Evolutionary conservation across 495 filamentous ascomycete species (phyloP), one percentile per base, ranked within the genome.

Genomic region (Lophiotrema nucula): DNA sequence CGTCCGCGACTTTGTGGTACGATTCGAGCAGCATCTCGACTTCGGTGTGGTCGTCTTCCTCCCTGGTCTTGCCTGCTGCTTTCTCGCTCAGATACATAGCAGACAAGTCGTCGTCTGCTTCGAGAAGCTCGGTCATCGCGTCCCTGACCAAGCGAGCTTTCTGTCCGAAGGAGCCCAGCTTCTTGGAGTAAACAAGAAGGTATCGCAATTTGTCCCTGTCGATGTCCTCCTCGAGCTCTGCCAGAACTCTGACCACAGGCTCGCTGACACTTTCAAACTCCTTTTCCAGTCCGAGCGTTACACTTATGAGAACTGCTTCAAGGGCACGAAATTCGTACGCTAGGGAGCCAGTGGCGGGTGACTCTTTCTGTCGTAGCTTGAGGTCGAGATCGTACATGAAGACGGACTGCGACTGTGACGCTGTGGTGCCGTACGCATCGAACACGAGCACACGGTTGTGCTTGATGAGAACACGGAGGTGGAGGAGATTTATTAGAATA

Each of bases 1-100:
- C 93, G 73, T 98, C 93, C 68, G 88, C 89, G 41, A 98, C 86
- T 72, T 98, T 97, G 69, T 98, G 90, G 66, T 98, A 98, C 18
- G 89, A 95, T 71, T 98, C 93, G 13, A 98, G 76, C 42, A 98
- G 76, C 85, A 97, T 90, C 72, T 98, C 93, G 1, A 98, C 88
- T 72, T 98, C 93, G 15, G 90, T 92, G 69, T 98, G 93, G 66
- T 97, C 90, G 58, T 96, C 82, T 59, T 92, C 90, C 35, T 84
- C 82, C 11, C 93, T 77, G 25, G 82, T 69, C 26, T 87, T 80
- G 53, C 92, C 90, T 28, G 80, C 83, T 6, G 81, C 76, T 66
- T 96, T 88, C 73, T 96, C 93, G 0, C 86, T 88, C 56, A 98
- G 73, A 66, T 98, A 98, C 93, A 98, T 97, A 58, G 88, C 80